Evolutionary conservation across 352 stramenopile genomes (phyloP).

Genomic region (Chrysophaeum taylorii): DNA sequence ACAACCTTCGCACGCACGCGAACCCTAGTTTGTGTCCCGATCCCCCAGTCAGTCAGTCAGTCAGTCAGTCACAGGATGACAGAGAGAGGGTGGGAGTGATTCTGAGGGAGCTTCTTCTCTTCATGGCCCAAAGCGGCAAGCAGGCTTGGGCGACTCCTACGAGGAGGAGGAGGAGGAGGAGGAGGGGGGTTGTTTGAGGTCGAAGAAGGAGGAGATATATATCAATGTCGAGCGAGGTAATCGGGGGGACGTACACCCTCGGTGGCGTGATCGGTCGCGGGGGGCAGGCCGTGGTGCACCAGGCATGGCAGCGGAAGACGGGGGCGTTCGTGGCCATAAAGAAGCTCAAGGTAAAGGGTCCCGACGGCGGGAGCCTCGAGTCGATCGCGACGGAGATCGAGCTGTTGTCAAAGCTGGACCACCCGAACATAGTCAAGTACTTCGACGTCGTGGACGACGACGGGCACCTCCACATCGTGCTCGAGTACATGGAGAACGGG

Average conservation of each 20-base stretch:
- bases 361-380: conserved; percentile 20
- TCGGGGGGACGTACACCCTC: background rate
- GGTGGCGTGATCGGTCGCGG: background rate
- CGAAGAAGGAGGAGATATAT: no score
- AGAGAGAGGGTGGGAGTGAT: no score
- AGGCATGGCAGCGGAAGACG: conserved; percentile 47
- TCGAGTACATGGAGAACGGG: conserved; percentile 83
- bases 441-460: conserved; percentile 66
- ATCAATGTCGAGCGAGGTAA: no score
- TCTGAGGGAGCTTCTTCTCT: no score
- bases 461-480: conserved; percentile 42
- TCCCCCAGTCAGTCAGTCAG: no score
- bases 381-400: conserved; percentile 66
- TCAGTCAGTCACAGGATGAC: no score
- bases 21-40: no score
- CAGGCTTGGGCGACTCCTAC: no score
- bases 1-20: no score
- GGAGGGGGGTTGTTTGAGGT: no score
- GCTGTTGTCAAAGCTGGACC: conserved; percentile 77
- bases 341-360: conserved; percentile 29
- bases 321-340: conserved; percentile 40
- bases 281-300: background rate
- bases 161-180: no score
- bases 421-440: conserved; percentile 89
- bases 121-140: no score